Evolutionary conservation across 73 alveolate genomes (phyloP).

Genomic region (Blepharisma japonicum): DNA sequence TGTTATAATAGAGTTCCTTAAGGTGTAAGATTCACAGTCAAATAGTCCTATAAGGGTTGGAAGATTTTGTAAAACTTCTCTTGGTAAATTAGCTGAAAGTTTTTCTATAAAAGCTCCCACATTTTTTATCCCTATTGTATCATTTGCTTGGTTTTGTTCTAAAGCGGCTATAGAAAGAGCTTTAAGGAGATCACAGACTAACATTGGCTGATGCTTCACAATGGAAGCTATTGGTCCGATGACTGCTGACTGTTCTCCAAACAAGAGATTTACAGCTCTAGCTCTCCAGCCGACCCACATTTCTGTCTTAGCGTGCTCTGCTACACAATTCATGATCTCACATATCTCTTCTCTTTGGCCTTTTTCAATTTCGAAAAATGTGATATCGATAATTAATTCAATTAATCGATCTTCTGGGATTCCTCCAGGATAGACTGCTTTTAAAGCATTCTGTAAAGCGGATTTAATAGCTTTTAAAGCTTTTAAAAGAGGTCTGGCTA

Average conservation of each 20-base stretch:
- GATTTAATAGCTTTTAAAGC: neutral
- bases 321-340: constrained; percentile 13
- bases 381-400: neutral
- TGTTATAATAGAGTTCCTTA: neutral
- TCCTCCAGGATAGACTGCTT: neutral
- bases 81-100: constrained; percentile 19
- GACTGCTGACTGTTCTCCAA: neutral
- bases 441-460: neutral
- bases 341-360: neutral
- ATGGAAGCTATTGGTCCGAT: constrained; percentile 4
- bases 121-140: constrained; percentile 14
- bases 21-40: neutral
- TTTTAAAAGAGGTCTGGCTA: neutral
- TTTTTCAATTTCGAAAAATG: neutral
- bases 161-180: neutral
- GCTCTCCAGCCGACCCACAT: constrained; percentile 29
- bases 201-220: neutral
- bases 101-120: constrained; percentile 12
- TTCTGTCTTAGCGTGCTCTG: constrained; percentile 9
- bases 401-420: neutral
- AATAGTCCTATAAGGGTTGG: neutral
- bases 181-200: neutral
- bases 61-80: neutral
- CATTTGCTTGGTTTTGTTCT: neutral
- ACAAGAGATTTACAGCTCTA: neutral